A percentile compares a stretch with the other conserved stretches of the same genome.
Conservation (phyloP, 192 early-diverging fungal genomes). For the Mycoemilia scoparia region DNA sequence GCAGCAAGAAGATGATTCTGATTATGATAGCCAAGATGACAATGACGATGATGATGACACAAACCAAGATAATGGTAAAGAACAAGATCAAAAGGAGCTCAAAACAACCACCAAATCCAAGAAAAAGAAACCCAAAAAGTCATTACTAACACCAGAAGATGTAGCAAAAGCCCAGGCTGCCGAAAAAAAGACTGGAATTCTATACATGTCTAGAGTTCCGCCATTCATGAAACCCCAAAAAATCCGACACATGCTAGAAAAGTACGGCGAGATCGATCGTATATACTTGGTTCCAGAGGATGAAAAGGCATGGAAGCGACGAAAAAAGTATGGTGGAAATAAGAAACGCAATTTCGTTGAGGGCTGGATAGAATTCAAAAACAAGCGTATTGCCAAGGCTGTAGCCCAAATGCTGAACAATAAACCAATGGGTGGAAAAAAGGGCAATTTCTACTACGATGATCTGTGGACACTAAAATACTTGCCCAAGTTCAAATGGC, state of each 20-base stretch:
- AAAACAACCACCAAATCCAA: background rate
- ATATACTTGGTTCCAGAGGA: conserved; percentile 80
- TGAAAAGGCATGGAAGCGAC: conserved; percentile 41
- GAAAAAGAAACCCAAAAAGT: conserved; percentile 1
- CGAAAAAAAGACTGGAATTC: conserved; percentile 51
- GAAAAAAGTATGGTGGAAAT: conserved; percentile 78
- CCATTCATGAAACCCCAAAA: conserved; percentile 82
- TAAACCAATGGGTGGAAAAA: conserved; percentile 70
- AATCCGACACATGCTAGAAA: conserved; percentile 51
- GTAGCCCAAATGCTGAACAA: conserved; percentile 64
- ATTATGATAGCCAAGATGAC: conserved; percentile 4
- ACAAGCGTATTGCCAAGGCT: conserved; percentile 75
- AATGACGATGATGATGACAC: conserved; percentile 12
- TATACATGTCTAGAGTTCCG: conserved; percentile 81
- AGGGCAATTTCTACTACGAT: conserved; percentile 70
- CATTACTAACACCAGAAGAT: background rate
- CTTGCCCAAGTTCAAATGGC: conserved; percentile 91
- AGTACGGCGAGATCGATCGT: conserved; percentile 60
- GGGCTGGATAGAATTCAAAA: conserved; percentile 93
- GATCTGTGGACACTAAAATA: conserved; percentile 97
- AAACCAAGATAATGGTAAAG: conserved; percentile 2
- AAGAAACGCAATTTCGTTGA: conserved; percentile 72
- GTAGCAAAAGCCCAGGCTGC: conserved; percentile 24
- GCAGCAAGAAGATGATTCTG: no score
- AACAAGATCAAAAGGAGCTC: conserved; percentile 1